A percentile compares a stretch with the other conserved stretches of the same genome.
These are phyloP conservation scores for Maudiozyma pseudohumilis DNA, from an alignment of 805 yeast genomes.

Conservation along the genomic window DNA sequence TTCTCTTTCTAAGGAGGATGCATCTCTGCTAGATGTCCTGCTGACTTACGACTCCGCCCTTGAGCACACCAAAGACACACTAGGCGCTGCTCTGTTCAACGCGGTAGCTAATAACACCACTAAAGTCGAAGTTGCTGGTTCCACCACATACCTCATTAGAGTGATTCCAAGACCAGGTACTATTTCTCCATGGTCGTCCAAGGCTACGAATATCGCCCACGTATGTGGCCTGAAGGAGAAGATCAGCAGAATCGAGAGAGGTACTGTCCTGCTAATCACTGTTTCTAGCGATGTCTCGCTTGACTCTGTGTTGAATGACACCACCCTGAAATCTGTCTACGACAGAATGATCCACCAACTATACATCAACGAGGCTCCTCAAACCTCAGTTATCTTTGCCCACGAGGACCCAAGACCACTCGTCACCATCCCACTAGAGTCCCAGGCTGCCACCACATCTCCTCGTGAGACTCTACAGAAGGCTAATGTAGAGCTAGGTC, in stretches of 20 bases:
- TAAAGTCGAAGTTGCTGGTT: conserved; percentile 15
- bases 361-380: conserved; percentile 52
- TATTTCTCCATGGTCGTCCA: conserved; percentile 97
- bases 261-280: conserved; percentile 62
- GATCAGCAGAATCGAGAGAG: conserved; percentile 85
- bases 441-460: conserved; percentile 27
- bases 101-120: conserved; percentile 19
- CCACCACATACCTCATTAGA: conserved; percentile 52
- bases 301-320: conserved; percentile 41
- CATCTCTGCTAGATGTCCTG: conserved; percentile 45
- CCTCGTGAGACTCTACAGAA: conserved; percentile 48
- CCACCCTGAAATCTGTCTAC: conserved; percentile 58
- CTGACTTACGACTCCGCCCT: conserved; percentile 66
- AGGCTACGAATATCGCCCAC: conserved; percentile 88
- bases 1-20: conserved; percentile 31
- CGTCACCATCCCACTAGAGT: conserved; percentile 53
- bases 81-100: conserved; percentile 19
- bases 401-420: conserved; percentile 77
- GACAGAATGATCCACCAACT: conserved; percentile 92
- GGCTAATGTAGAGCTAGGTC: conserved; percentile 78
- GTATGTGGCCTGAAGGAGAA: conserved; percentile 72
- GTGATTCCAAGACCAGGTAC: conserved; percentile 91
- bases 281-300: conserved; percentile 66
- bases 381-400: conserved; percentile 60
- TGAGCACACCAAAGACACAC: conserved; percentile 38